Evolutionary conservation across 768 basidiomycete species (phyloP), one percentile per base, ranked within the genome.

Genomic region (Piloderma croceum): DNA sequence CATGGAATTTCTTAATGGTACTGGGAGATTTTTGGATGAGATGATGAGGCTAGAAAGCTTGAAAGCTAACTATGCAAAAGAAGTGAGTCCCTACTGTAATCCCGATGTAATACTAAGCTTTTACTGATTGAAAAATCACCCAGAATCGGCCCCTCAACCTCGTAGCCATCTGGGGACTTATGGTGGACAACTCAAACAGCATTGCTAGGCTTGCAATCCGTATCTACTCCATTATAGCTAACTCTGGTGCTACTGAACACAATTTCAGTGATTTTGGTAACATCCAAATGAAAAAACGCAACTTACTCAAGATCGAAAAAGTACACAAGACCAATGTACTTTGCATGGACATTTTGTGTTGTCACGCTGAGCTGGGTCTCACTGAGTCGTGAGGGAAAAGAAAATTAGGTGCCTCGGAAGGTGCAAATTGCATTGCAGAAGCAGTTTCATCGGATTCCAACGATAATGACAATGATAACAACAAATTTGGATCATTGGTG

Each of bases 231-330:
- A 46, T 62, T 15, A 38, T 54, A 15, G 40, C 57, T 5, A 63
- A 61, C 39, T 60, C 61, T 7, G 58, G 57, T 13, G 52, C 49
- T 23, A 43, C 39, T 20, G 61, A 63, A 43, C 52, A 56, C 18
- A 20, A 53, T 24, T 61, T 59, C 43, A 61, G 58, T 42, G 27
- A 21, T 5, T 50, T 52, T 31, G 58, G 60, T 13, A 41, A 46
- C 27, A 55, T 50, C n/a, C 56, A 62, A 34, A 62, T 52, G 12
- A 58, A 58, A 33, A 42, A 20, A 5, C 51, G 55, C 19, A 60
- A 56, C 34, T 42, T 50, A 4, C 44, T 56, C 5, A 9, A 27
- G 3, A 33, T 33, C 15, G 32, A 56, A 20, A 51, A 47, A 27
- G 48, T 51, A 17, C 53, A 48, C 27, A 49, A 53, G 29, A 43